phyloP scores from a whole-genome alignment of 2,329 filamentous ascomycete species.

The Penicillium sp. region DNA sequence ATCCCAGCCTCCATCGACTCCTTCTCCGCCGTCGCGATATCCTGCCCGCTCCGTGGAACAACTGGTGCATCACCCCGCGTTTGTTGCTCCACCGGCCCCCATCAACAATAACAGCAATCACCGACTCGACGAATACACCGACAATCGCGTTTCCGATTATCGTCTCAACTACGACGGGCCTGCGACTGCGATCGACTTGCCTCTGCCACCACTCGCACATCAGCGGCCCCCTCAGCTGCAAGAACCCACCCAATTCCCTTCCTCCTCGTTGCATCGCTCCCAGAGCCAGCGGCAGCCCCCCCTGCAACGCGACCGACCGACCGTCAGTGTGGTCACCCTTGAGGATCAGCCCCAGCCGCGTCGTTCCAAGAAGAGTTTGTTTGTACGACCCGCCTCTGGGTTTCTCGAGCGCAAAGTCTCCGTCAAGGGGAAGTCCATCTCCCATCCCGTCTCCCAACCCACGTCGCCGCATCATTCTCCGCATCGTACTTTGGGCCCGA shows the following conservation, averaged over 20 bases:
- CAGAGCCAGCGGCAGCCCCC: slow-evolving; percentile 34
- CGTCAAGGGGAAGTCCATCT: slow-evolving; percentile 28
- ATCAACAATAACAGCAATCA: slow-evolving; percentile 17
- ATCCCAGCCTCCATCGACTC: slow-evolving; percentile 16
- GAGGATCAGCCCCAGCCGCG: slow-evolving; percentile 34
- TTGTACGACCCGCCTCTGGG: slow-evolving; percentile 30
- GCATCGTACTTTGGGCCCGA: slow-evolving; percentile 12
- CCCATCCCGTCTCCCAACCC: slow-evolving; percentile 29
- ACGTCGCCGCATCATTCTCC: slow-evolving; percentile 21
- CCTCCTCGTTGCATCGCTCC: slow-evolving; percentile 24
- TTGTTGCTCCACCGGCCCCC: slow-evolving; percentile 22
- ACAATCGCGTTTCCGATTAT: slow-evolving; percentile 8
- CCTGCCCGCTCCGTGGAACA: slow-evolving; percentile 29
- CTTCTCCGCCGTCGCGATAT: slow-evolving; percentile 15
- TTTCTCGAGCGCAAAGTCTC: slow-evolving; percentile 36
- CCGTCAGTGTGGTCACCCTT: slow-evolving; percentile 31
- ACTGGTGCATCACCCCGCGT: slow-evolving; percentile 20
- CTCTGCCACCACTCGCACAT: background rate
- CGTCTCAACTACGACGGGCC: slow-evolving; percentile 16
- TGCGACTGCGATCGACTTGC: background rate
- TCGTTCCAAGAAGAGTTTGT: slow-evolving; percentile 27
- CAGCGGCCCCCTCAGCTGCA: slow-evolving; percentile 4
- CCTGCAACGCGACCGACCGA: slow-evolving; percentile 22
- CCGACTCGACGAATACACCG: slow-evolving; percentile 11
- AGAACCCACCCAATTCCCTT: slow-evolving; percentile 4